phyloP scores from a whole-genome alignment of 1,284 basidiomycete genomes.

The Vanrija humicola region DNA sequence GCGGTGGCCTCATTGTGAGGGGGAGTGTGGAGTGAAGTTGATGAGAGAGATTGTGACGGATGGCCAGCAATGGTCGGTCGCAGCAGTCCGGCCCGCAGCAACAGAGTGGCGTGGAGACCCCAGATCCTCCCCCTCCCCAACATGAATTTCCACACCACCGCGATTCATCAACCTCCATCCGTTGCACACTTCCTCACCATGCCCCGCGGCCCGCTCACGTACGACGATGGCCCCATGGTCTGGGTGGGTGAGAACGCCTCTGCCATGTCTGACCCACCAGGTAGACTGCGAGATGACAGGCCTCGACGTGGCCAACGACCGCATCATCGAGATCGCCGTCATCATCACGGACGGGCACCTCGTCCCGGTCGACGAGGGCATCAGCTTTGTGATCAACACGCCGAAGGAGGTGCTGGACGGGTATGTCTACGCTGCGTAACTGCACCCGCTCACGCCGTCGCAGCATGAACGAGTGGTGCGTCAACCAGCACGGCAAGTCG shows the following conservation, averaged over 20 bases:
- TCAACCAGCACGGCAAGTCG: conserved; percentile 44
- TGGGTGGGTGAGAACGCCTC: conserved; percentile 32
- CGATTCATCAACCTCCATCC: too few species aligned
- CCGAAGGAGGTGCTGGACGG: conserved; percentile 50
- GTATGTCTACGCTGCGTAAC: conserved; percentile 17
- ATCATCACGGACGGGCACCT: conserved; percentile 55
- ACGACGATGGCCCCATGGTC: conserved; percentile 47
- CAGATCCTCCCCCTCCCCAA: too few species aligned
- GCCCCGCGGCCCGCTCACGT: conserved; percentile 23
- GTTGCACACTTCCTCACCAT: neutral
- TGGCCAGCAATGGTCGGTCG: too few species aligned
- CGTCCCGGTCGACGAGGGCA: conserved; percentile 53
- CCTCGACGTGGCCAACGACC: conserved; percentile 47
- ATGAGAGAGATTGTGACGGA: too few species aligned
- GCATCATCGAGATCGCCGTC: conserved; percentile 54
- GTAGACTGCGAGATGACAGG: conserved; percentile 55
- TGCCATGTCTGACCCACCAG: conserved; percentile 17
- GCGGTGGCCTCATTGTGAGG: too few species aligned
- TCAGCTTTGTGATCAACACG: conserved; percentile 53
- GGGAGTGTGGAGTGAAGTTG: too few species aligned
- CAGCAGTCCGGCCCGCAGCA: too few species aligned
- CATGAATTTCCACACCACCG: too few species aligned
- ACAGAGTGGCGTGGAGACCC: too few species aligned
- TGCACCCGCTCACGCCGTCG: neutral
- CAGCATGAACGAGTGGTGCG: conserved; percentile 51